Base-by-base conservation (phyloP, 148 eudicot genomes). In the Amaranthus cruentus region DNA sequence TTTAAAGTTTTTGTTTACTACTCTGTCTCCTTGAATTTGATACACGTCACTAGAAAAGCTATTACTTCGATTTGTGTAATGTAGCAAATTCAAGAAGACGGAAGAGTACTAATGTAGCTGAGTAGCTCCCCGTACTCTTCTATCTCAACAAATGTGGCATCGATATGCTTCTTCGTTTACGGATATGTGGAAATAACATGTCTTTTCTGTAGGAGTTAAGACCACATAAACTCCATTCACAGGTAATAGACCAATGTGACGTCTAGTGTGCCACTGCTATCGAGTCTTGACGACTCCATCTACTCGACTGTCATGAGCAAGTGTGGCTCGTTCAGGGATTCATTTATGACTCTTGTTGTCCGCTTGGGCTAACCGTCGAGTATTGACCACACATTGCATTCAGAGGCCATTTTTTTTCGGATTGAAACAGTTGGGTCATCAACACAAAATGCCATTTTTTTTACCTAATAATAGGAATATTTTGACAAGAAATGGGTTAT, bases 261-360 rank as follows among this genome's bases (percentile, higher is more conserved):
- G 38, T 28, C 38, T 28, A 28, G 38, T 28, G 38, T 28, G 38
- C 38, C 38, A 28, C 38, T 28, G 38, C 38, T 28, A 28, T 28
- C 2, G 38, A 28, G 38, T 44, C n/a, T 49, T 21, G 55, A 21
- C 21, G 7, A 18, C n/a, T 15, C 57, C 57, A 62, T 18, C 59
- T 73, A 73, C 75, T 50, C 38, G 38, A 28, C 38, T 28, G 13
- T 59, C 68, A 13, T 72, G 67, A 61, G 9, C 47, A 46, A 49
- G 38, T 28, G 38, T 60, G 66, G 56, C 65, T 12, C 3, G 10
- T 52, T 71, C 12, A 66, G 63, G 65, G 64, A 18, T 49, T 38
- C 64, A 6, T 69, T 18, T 46, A 6, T 58, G 54, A 28, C 55
- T 62, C 65, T 60, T 72, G 52, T 6, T 15, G 43, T 47, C 12